Evolutionary conservation across 75 land plant genomes (phyloP).

Genomic region (Adiantum capillusveneris): DNA sequence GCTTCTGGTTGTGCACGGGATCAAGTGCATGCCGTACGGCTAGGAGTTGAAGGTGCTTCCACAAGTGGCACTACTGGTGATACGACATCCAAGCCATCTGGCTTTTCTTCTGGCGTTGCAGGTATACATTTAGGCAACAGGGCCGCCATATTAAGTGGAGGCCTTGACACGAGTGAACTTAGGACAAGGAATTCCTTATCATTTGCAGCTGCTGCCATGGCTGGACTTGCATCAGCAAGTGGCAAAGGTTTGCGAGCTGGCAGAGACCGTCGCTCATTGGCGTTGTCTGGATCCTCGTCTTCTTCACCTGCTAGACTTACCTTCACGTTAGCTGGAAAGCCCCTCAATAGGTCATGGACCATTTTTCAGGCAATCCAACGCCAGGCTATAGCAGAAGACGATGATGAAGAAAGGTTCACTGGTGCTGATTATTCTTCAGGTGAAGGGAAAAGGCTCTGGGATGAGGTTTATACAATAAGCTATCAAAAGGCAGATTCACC

Average conservation of each 20-base stretch:
- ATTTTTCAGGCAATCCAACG: conserved; percentile 91
- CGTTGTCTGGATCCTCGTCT: conserved; percentile 15
- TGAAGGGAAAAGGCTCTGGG: conserved; percentile 78
- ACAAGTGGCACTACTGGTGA: conserved; percentile 33
- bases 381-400: conserved; percentile 73
- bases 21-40: conserved; percentile 89
- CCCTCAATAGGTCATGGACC: conserved; percentile 63
- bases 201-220: conserved; percentile 98
- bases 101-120: conserved; percentile 22
- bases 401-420: conserved; percentile 71
- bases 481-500: conserved; percentile 70
- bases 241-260: conserved; percentile 48
- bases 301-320: conserved; percentile 57
- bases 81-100: conserved; percentile 40
- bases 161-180: conserved; percentile 41
- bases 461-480: conserved; percentile 82
- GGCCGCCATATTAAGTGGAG: conserved; percentile 33
- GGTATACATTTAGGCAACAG: conserved; percentile 28
- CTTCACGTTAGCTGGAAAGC: conserved; percentile 73
- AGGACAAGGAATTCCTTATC: conserved; percentile 73
- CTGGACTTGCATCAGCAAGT: conserved; percentile 63
- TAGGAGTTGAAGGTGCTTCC: conserved; percentile 71
- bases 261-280: conserved; percentile 54
- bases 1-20: conserved; percentile 68
- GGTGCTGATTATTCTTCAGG: conserved; percentile 50